Evolutionary conservation across 2,329 filamentous ascomycete species (phyloP), one percentile per base, ranked within the genome.

Genomic region (Thelonectria olida): DNA sequence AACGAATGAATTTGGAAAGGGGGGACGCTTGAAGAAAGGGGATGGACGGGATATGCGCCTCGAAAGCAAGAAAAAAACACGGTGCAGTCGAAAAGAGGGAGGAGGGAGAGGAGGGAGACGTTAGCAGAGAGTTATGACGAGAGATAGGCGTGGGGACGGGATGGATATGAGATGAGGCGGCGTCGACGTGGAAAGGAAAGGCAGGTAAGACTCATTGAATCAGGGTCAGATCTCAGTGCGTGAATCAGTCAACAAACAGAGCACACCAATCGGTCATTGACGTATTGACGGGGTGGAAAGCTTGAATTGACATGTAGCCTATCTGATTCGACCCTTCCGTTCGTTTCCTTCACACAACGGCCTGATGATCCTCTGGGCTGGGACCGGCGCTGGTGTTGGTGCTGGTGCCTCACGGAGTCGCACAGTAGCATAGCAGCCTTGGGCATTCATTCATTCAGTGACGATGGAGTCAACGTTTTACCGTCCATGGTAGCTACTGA

Each of bases 391-490:
- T 23, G 17, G 27, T 54, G 20, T 17, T 42, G 49, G 20, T 34
- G 22, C 36, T 51, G 27, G 45, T 50, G 41, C 38, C n/a, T n/a
- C n/a, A n/a, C n/a, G n/a, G n/a, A n/a, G n/a, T n/a, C n/a, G n/a
- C n/a, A n/a, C n/a, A n/a, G n/a, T n/a, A n/a, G n/a, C n/a, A n/a
- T n/a, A 12, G 28, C 36, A 44, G 54, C 45, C 44, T 58, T 55
- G 44, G 57, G 51, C 57, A 51, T 60, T 60, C 51, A 55, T 49
- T 41, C 22, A 54, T 27, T 41, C 39, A 45, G 39, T 23, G 51
- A 38, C 53, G 19, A 44, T 49, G 42, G 53, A 19, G 42, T 44
- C 48, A 44, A 31, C 48, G 44, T 50, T 50, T 42, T 56, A 31
- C 42, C 25, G 45, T 25, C 36, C 23, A 44, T 17, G 45, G 45